Evolutionary conservation across 2,329 filamentous ascomycete genomes (phyloP).

Genomic region (Diaporthe sp.): DNA sequence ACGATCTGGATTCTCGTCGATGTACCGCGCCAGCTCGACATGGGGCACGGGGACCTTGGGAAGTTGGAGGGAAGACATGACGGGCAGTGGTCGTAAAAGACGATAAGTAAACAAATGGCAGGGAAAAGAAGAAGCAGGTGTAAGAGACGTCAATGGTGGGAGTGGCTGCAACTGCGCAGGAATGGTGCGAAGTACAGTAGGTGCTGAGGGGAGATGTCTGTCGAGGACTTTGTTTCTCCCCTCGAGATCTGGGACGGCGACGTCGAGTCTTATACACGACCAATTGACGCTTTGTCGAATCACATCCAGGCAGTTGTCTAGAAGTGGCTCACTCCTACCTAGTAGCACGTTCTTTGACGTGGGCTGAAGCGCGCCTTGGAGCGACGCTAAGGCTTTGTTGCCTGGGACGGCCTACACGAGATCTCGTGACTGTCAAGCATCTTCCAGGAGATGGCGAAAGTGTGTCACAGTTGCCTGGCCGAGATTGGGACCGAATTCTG

Average conservation of each 20-base stretch:
- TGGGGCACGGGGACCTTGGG: conserved; percentile 63
- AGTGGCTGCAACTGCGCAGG: neutral
- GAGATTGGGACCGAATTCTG: neutral
- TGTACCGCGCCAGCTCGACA: conserved; percentile 63
- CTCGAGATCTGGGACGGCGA: neutral
- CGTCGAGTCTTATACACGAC: conserved; percentile 10
- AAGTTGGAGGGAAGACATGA: conserved; percentile 56
- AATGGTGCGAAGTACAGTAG: neutral
- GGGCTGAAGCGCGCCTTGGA: conserved; percentile 31
- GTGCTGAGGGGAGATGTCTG: neutral
- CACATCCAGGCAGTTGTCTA: conserved; percentile 17
- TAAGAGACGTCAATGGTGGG: neutral
- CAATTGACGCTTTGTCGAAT: neutral
- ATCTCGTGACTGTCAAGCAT: conserved; percentile 32
- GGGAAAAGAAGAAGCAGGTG: neutral
- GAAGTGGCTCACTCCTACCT: neutral
- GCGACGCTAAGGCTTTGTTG: conserved; percentile 23
- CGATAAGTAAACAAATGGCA: neutral
- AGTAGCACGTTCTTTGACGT: neutral
- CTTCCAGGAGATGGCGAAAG: neutral
- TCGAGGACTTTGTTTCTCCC: neutral
- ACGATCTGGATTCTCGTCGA: conserved; percentile 66
- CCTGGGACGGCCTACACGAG: conserved; percentile 35
- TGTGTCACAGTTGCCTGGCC: conserved; percentile 25
- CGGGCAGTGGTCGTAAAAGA: conserved; percentile 14